Percentiles rank a stretch among this genome's conserved stretches.
Evolutionary conservation across 495 filamentous ascomycete species (phyloP).

Genomic region (Arthonia radiata): DNA sequence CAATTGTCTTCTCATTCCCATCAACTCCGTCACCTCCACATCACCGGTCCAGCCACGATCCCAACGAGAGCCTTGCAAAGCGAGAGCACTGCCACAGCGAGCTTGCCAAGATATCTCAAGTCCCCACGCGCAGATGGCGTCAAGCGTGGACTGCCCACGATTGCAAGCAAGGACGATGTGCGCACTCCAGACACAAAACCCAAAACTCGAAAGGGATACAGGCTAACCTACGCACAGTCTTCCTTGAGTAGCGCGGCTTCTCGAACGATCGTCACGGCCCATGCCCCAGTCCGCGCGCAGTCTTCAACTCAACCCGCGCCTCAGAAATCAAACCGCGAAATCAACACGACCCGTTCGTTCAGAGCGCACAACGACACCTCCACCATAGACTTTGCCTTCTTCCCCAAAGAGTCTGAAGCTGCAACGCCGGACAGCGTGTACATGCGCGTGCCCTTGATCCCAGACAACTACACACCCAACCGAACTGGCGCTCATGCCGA

Average conservation of each 20-base stretch:
- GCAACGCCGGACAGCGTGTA: slow-evolving; percentile 8
- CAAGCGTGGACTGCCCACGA: no score
- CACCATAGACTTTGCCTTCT: slow-evolving; percentile 38
- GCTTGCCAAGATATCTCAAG: slow-evolving; percentile 12
- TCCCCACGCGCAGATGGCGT: slow-evolving; percentile 13
- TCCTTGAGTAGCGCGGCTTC: no score
- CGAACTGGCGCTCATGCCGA: slow-evolving; percentile 5
- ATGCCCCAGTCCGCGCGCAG: slow-evolving; percentile 7
- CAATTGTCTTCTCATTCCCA: no score
- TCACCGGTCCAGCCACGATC: slow-evolving; percentile 19
- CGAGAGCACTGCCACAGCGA: slow-evolving; percentile 12
- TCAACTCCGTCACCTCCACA: slow-evolving; percentile 25
- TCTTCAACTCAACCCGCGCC: slow-evolving; percentile 11
- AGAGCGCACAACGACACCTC: slow-evolving; percentile 31
- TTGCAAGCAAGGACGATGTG: slow-evolving; percentile 24
- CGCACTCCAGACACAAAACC: slow-evolving; percentile 15
- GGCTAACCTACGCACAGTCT: no score
- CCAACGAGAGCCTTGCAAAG: slow-evolving; percentile 12
- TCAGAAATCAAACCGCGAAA: slow-evolving; percentile 10
- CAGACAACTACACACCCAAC: slow-evolving; percentile 16
- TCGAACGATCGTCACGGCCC: slow-evolving; percentile 12
- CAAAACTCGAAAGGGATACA: no score
- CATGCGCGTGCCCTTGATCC: slow-evolving; percentile 28
- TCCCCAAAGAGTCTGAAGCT: slow-evolving; percentile 20
- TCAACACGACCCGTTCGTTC: slow-evolving; percentile 31